Conservation (phyloP, 441 rosid species). For the Pelargonium fulgidum region DNA sequence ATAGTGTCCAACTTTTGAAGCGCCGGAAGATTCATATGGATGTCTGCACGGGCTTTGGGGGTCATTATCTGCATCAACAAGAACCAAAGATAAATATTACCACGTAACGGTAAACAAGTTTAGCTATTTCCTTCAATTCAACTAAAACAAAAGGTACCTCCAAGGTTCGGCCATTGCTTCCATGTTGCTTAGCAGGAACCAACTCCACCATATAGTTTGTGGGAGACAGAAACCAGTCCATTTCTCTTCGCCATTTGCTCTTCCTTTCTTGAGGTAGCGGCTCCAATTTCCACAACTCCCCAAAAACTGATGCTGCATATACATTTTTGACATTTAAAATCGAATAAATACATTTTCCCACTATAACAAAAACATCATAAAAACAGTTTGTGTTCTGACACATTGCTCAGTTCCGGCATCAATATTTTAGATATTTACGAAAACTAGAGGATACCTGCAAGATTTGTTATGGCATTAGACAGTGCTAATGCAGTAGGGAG, state of each 20-base stretch:
- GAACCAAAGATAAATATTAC: slow-evolving; percentile 21
- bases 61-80: slow-evolving; percentile 76
- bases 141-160: slow-evolving; percentile 49
- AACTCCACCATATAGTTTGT: slow-evolving; percentile 90
- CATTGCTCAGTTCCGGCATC: slow-evolving; percentile 1
- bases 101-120: background rate
- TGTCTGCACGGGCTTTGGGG: slow-evolving; percentile 85
- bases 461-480: slow-evolving; percentile 81
- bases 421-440: background rate
- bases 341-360: background rate
- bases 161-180: slow-evolving; percentile 60
- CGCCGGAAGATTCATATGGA: slow-evolving; percentile 93
- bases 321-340: slow-evolving; percentile 17
- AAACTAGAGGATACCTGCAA: slow-evolving; percentile 52
- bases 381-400: background rate
- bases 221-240: slow-evolving; percentile 94
- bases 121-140: slow-evolving; percentile 4
- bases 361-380: background rate
- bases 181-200: slow-evolving; percentile 86
- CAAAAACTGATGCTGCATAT: slow-evolving; percentile 70
- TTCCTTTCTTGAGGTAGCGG: slow-evolving; percentile 75
- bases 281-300: slow-evolving; percentile 93
- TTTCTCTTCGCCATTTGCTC: slow-evolving; percentile 76
- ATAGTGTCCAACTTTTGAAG: slow-evolving; percentile 85
- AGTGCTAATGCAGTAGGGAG: slow-evolving; percentile 67